Conservation (phyloP, 1,284 basidiomycete species). For the Cryptococcus sp. region DNA sequence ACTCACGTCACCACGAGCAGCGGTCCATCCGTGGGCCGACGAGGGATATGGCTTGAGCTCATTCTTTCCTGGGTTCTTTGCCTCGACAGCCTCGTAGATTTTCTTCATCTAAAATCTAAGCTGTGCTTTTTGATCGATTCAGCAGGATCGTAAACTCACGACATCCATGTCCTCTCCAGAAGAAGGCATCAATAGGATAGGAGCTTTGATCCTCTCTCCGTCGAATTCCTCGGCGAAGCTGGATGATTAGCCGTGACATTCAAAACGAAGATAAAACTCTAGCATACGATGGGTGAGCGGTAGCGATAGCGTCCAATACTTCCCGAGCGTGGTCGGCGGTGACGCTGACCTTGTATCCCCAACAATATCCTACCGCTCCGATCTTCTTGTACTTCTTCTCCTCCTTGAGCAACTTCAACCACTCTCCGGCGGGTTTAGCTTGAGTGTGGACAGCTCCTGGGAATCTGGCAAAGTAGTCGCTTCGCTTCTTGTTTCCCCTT, state of each 20-base stretch:
- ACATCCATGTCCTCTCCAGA: conserved; percentile 47
- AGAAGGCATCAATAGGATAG: conserved; percentile 48
- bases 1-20: conserved; percentile 47
- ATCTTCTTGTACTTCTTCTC: conserved; percentile 35
- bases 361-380: conserved; percentile 49
- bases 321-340: conserved; percentile 14
- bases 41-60: conserved; percentile 44
- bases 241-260: background rate
- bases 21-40: conserved; percentile 48
- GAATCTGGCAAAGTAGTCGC: conserved; percentile 35
- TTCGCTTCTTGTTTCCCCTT: conserved; percentile 24
- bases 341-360: conserved; percentile 42
- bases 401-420: conserved; percentile 38
- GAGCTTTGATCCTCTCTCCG: conserved; percentile 43
- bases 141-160: conserved; percentile 12
- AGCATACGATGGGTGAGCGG: conserved; percentile 44
- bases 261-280: background rate
- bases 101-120: conserved; percentile 19
- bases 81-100: conserved; percentile 39
- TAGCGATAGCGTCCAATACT: conserved; percentile 32
- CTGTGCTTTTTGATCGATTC: background rate
- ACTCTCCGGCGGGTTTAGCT: conserved; percentile 28
- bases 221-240: conserved; percentile 46
- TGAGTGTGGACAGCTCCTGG: conserved; percentile 37
- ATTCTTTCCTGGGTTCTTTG: conserved; percentile 44